These are phyloP conservation scores for Astraeus odoratus DNA, from an alignment of 768 basidiomycete species.

Conservation along the genomic window DNA sequence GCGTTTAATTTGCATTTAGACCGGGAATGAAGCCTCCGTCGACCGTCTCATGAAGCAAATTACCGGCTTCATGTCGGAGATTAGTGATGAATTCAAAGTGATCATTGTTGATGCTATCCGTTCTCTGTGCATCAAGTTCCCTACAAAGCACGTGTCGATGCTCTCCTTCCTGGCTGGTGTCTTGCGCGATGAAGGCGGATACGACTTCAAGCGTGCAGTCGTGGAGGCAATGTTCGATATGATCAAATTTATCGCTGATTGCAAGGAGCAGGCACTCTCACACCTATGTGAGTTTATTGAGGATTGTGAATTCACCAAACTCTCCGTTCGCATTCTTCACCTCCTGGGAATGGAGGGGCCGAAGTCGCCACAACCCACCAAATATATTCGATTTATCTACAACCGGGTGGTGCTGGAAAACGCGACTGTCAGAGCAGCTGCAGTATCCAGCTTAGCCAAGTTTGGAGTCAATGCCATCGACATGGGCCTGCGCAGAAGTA, in stretches of 20 bases:
- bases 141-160: conserved; percentile 94
- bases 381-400: conserved; percentile 99
- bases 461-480: conserved; percentile 91
- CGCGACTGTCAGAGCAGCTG: conserved; percentile 94
- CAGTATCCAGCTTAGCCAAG: conserved; percentile 91
- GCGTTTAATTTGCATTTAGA: conserved; percentile 41
- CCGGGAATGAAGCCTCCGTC: conserved; percentile 97
- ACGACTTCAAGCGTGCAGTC: conserved; percentile 98
- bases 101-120: conserved; percentile 99
- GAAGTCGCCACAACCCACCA: conserved; percentile 91
- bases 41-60: conserved; percentile 99
- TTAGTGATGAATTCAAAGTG: conserved; percentile 99
- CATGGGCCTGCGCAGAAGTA: conserved; percentile 69
- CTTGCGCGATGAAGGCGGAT: conserved; percentile 95
- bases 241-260: conserved; percentile 95
- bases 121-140: conserved; percentile 98
- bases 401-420: conserved; percentile 99
- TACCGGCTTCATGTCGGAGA: conserved; percentile 97
- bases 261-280: conserved; percentile 95
- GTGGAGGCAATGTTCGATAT: conserved; percentile 99
- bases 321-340: conserved; percentile 94
- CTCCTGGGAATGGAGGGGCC: conserved; percentile 95
- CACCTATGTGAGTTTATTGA: conserved; percentile 99
- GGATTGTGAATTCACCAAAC: conserved; percentile 99
- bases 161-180: conserved; percentile 95